phyloP scores from a whole-genome alignment of 805 yeast species.

The Saccharomycopsis vini region DNA sequence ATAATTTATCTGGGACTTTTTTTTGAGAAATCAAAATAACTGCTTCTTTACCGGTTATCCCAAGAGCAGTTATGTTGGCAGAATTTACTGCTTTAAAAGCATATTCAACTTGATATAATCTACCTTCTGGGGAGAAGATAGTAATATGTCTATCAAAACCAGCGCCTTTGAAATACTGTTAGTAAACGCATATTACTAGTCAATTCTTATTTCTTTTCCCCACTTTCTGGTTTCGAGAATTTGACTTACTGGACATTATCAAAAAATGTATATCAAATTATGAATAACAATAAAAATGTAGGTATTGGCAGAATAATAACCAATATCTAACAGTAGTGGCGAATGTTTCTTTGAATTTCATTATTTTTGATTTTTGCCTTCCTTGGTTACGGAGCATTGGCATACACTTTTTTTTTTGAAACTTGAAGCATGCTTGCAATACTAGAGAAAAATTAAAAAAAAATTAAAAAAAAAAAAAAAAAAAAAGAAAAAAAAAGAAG shows the following conservation, averaged over 20 bases:
- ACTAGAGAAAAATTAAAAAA: too few relatives aligned
- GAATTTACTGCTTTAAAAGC: constrained; percentile 96
- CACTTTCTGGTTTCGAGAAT: neutral
- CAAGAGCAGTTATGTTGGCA: constrained; percentile 83
- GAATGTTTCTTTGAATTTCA: too few relatives aligned
- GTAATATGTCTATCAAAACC: constrained; percentile 99
- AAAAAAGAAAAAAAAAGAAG: too few relatives aligned
- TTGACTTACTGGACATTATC: neutral
- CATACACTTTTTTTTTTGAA: too few relatives aligned
- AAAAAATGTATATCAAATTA: too few relatives aligned
- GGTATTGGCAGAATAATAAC: too few relatives aligned
- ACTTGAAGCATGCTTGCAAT: too few relatives aligned
- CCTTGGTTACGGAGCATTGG: too few relatives aligned
- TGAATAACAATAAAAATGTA: neutral
- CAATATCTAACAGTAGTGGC: too few relatives aligned
- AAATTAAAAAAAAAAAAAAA: too few relatives aligned
- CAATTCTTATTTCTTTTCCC: neutral
- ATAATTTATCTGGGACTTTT: constrained; percentile 89
- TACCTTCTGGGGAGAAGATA: constrained; percentile 96
- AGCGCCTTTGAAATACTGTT: constrained; percentile 44
- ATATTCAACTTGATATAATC: constrained; percentile 94
- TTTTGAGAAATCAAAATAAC: constrained; percentile 89
- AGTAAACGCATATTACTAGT: constrained; percentile 9
- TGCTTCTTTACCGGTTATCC: constrained; percentile 76
- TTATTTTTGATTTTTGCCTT: too few relatives aligned